A percentile compares a stretch with the other conserved stretches of the same genome.
Evolutionary conservation across 352 stramenopile species (phyloP).

Genomic region (Phytophthora tentaculata): DNA sequence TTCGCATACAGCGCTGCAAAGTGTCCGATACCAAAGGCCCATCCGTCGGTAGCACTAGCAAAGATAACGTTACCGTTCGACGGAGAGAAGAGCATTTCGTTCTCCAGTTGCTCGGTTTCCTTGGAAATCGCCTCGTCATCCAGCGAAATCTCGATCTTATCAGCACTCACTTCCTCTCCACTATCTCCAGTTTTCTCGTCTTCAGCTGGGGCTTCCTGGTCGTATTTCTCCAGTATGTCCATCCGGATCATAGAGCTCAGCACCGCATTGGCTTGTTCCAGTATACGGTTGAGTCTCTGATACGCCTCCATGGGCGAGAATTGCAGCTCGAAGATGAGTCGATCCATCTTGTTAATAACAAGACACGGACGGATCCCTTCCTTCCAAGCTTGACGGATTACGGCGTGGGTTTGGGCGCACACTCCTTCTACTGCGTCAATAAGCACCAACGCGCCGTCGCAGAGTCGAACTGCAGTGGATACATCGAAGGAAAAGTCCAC

Average conservation of each 20-base stretch:
- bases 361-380: constrained; percentile 95
- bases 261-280: constrained; percentile 91
- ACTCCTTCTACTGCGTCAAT: constrained; percentile 97
- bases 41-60: constrained; percentile 91
- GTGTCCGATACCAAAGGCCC: constrained; percentile 91
- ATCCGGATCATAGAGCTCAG: constrained; percentile 85
- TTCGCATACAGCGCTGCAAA: constrained; percentile 81
- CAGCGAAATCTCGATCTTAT: constrained; percentile 26
- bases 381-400: constrained; percentile 94
- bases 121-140: constrained; percentile 69
- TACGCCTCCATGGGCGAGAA: constrained; percentile 93
- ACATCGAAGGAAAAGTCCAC: constrained; percentile 97
- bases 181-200: too few relatives aligned
- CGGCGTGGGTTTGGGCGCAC: constrained; percentile 91
- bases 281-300: constrained; percentile 91
- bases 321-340: constrained; percentile 94
- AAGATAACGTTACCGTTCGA: constrained; percentile 94
- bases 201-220: constrained; percentile 28
- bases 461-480: constrained; percentile 95
- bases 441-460: constrained; percentile 94
- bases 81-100: constrained; percentile 88
- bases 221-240: constrained; percentile 78
- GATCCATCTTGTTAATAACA: constrained; percentile 98
- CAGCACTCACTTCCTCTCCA: constrained; percentile 20
- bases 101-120: constrained; percentile 68